Evolutionary conservation across 129 eudicot species (phyloP).

Genomic region (Centella asiatica): DNA sequence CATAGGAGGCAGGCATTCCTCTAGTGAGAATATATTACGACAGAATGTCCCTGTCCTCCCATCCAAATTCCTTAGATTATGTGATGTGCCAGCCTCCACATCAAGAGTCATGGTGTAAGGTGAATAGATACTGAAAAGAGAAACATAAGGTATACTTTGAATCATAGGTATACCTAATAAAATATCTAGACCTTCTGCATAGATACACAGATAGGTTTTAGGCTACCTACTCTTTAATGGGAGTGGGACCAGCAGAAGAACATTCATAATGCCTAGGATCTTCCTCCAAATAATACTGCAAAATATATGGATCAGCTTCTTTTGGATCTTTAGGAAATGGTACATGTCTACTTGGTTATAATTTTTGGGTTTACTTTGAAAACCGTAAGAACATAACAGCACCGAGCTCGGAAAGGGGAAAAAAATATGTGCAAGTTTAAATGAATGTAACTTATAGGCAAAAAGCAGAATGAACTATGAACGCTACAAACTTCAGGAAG

Average conservation of each 20-base stretch:
- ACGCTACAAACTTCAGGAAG: too few relatives aligned
- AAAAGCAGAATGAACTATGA: too few relatives aligned
- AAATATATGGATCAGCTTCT: constrained; percentile 3
- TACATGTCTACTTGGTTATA: too few relatives aligned
- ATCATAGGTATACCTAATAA: neutral
- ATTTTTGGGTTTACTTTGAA: too few relatives aligned
- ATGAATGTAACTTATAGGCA: too few relatives aligned
- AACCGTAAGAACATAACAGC: too few relatives aligned
- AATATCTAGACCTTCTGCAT: neutral
- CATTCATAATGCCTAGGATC: constrained; percentile 20
- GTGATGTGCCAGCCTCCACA: constrained; percentile 5
- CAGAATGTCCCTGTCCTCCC: constrained; percentile 36
- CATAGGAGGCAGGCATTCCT: constrained; percentile 50
- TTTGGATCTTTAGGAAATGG: neutral
- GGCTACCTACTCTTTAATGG: constrained; percentile 36
- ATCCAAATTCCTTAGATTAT: constrained; percentile 9
- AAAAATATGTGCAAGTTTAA: too few relatives aligned
- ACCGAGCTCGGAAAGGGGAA: too few relatives aligned
- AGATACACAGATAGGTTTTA: neutral
- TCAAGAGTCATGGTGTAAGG: constrained; percentile 13
- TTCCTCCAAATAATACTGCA: constrained; percentile 29
- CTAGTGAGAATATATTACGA: constrained; percentile 22
- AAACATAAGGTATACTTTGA: neutral
- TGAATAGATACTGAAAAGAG: constrained; percentile 27
- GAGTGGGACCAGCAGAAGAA: constrained; percentile 30